A percentile compares a stretch with the other conserved stretches of the same genome.
These are phyloP conservation scores for Polyplosphaeria fusca DNA, from an alignment of 495 filamentous ascomycete species.

Conservation along the genomic window DNA sequence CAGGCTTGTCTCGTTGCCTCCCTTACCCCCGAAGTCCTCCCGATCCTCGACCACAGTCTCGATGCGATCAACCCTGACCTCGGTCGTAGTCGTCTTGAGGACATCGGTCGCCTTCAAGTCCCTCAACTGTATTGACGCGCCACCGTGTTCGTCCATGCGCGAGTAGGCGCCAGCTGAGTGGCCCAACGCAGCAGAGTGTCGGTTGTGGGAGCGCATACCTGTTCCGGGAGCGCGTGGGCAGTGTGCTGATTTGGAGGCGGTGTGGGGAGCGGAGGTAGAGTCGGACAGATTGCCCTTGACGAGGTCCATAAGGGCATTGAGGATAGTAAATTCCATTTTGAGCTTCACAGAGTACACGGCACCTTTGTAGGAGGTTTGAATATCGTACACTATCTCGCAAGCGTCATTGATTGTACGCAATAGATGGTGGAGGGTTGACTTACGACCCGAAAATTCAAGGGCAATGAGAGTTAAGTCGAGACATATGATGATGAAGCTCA, in stretches of 20 bases:
- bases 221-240: background rate
- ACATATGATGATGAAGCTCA: slow-evolving; percentile 25
- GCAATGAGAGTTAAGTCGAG: slow-evolving; percentile 19
- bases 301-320: slow-evolving; percentile 35
- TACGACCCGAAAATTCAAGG: slow-evolving; percentile 18
- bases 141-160: background rate
- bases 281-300: background rate
- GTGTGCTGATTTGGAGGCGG: background rate
- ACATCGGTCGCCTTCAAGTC: slow-evolving; percentile 2
- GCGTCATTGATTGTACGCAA: slow-evolving; percentile 11
- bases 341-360: slow-evolving; percentile 42
- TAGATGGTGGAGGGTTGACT: background rate
- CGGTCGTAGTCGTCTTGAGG: slow-evolving; percentile 7
- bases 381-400: slow-evolving; percentile 27
- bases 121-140: background rate
- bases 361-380: slow-evolving; percentile 37
- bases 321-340: slow-evolving; percentile 42
- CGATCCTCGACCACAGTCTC: background rate
- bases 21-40: background rate
- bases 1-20: background rate
- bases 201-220: background rate
- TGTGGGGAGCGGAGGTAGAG: background rate
- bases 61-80: slow-evolving; percentile 3
- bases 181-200: background rate
- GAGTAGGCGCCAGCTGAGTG: background rate